Evolutionary conservation across 352 stramenopile genomes (phyloP).

Genomic region (Elongisporangium prolatum): DNA sequence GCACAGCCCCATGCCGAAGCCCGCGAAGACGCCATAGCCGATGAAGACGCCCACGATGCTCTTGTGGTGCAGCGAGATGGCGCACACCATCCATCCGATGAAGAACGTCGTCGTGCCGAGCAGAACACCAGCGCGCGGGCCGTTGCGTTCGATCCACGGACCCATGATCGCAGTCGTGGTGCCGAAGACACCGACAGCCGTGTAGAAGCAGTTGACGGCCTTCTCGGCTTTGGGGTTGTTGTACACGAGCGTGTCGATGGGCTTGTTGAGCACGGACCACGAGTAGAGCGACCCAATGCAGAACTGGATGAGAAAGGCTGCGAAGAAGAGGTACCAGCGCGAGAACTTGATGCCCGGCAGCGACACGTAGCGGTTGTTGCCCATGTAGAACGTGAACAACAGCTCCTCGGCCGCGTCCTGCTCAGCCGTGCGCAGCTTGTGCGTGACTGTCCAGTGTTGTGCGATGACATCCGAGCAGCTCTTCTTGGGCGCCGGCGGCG

Average conservation of each 20-base stretch:
- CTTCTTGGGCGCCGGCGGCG: conserved; percentile 14
- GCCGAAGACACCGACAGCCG: conserved; percentile 54
- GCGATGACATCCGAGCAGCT: conserved; percentile 25
- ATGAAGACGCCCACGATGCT: conserved; percentile 51
- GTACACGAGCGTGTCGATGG: conserved; percentile 54
- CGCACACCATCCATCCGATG: conserved; percentile 39
- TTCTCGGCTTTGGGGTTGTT: conserved; percentile 38
- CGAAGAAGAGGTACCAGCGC: conserved; percentile 62
- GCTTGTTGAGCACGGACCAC: conserved; percentile 74
- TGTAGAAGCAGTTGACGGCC: conserved; percentile 75
- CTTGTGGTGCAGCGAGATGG: conserved; percentile 43
- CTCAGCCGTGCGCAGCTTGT: conserved; percentile 29
- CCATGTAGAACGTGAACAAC: conserved; percentile 44
- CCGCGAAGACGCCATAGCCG: conserved; percentile 61
- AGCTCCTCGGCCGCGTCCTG: conserved; percentile 53
- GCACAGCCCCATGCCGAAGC: conserved; percentile 61
- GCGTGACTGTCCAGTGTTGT: conserved; percentile 46
- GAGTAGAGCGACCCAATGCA: conserved; percentile 73
- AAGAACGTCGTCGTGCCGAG: conserved; percentile 50
- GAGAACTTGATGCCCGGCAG: conserved; percentile 40
- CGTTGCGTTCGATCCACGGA: conserved; percentile 62
- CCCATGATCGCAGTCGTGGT: conserved; percentile 58
- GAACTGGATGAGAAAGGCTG: conserved; percentile 62
- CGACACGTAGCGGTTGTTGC: conserved; percentile 47
- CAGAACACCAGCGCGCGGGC: conserved; percentile 40